Evolutionary conservation across 148 eudicot species (phyloP).

Genomic region (Camellia lanceoleosa): DNA sequence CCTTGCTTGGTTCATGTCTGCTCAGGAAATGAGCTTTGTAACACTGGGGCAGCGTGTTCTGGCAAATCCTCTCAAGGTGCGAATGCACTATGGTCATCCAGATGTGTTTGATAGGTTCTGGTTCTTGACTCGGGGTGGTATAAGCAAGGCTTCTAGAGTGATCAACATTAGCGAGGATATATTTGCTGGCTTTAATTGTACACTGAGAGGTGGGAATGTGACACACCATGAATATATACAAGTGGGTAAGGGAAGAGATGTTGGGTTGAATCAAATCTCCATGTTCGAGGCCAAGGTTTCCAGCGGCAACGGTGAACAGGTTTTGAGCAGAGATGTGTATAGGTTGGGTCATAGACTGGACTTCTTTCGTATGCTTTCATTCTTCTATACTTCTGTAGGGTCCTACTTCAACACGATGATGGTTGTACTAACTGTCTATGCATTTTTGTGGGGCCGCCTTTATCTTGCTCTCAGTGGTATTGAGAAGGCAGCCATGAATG

Average conservation of each 20-base stretch:
- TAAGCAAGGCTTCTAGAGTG: conserved; percentile 90
- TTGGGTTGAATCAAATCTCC: conserved; percentile 88
- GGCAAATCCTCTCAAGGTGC: conserved; percentile 87
- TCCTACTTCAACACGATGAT: conserved; percentile 79
- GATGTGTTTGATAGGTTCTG: conserved; percentile 93
- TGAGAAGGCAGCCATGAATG: conserved; percentile 37
- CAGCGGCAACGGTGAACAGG: conserved; percentile 94
- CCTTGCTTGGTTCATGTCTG: conserved; percentile 99
- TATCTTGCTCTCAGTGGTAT: conserved; percentile 92
- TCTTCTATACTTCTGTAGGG: conserved; percentile 83
- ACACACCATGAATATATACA: conserved; percentile 96
- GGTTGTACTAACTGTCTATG: conserved; percentile 68
- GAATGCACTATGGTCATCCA: conserved; percentile 99
- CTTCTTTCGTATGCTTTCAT: conserved; percentile 93
- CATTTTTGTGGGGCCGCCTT: conserved; percentile 89
- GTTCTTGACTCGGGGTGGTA: conserved; percentile 85
- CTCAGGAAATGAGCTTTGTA: conserved; percentile 90
- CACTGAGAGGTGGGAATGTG: conserved; percentile 88
- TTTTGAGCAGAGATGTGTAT: conserved; percentile 88
- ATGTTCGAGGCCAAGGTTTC: conserved; percentile 99
- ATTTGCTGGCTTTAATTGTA: conserved; percentile 92
- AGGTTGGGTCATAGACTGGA: conserved; percentile 92
- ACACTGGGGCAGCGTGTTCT: conserved; percentile 93
- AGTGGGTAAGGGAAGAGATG: conserved; percentile 98
- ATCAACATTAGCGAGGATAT: conserved; percentile 96